Conservation (phyloP, 441 rosid genomes). For the Geranium incanum region DNA sequence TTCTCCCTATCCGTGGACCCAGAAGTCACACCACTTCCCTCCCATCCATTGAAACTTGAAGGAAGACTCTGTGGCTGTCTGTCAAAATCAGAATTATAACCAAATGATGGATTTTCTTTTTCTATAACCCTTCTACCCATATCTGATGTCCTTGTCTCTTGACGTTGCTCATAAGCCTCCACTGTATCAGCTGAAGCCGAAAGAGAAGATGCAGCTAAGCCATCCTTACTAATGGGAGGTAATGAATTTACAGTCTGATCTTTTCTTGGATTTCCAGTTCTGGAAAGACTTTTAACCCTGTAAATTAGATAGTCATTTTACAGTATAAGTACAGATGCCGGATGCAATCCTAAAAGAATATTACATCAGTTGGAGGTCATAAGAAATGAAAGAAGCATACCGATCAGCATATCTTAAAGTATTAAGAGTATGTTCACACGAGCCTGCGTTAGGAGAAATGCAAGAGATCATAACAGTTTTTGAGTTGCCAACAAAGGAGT, state of each 20-base stretch:
- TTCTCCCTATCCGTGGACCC: conserved; percentile 49
- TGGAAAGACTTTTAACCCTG: conserved; percentile 98
- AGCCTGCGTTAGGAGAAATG: conserved; percentile 96
- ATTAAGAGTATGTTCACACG: conserved; percentile 94
- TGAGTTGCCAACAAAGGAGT: conserved; percentile 95
- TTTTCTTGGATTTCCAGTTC: conserved; percentile 73
- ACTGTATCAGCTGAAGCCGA: conserved; percentile 42
- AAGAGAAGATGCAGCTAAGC: conserved; percentile 35
- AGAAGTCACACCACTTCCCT: conserved; percentile 50
- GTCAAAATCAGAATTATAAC: conserved; percentile 37
- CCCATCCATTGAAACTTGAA: conserved; percentile 38
- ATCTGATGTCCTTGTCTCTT: conserved; percentile 49
- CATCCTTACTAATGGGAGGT: conserved; percentile 48
- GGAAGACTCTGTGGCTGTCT: conserved; percentile 40
- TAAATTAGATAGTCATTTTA: conserved; percentile 21
- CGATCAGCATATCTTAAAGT: conserved; percentile 97
- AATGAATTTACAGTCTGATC: conserved; percentile 51
- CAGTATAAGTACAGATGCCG: conserved; percentile 9
- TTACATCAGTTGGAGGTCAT: conserved; percentile 16
- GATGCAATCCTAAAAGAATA: conserved; percentile 9
- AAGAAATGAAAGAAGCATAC: conserved; percentile 34
- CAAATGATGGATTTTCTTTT: conserved; percentile 43
- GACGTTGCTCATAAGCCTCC: conserved; percentile 47
- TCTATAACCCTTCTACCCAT: conserved; percentile 46
- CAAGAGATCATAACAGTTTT: conserved; percentile 98